Evolutionary conservation across 768 basidiomycete species (phyloP), one percentile per base, ranked within the genome.

Genomic region (Neoboletus subvelutipes): DNA sequence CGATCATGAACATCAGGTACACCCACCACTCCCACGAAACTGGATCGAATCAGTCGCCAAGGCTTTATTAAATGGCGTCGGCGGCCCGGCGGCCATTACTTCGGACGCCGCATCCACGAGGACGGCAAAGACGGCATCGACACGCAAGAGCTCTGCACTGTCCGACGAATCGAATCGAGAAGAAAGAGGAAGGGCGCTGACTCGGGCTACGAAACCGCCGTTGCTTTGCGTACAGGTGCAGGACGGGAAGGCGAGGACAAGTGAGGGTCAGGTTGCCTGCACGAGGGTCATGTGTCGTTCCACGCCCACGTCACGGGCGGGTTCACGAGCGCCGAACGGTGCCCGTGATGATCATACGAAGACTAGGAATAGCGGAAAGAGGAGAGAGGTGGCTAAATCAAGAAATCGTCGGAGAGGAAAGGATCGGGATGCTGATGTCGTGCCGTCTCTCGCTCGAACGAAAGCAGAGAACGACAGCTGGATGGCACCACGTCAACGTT

Each of bases 41-140:
- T 90, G 88, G 88, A 72, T 90, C 24, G 84, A 87, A 65, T 81
- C 77, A 2, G 85, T 90, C n/a, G 78, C 86, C 10, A 82, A 79
- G 53, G 86, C 86, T 0, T 76, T 90, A 10, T 73, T 85, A n/a
- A 78, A 79, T 45, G 81, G 83, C 20, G 79, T 79, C 4, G 67
- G 73, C 36, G 81, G 76, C 5, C 49, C 64, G 73, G 57, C 53
- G 0, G 48, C 46, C 57, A 67, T 81, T 5, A 78, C 54, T 39
- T 58, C 64, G 55, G 58, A 63, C 52, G 47, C 69, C 42, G 69
- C 63, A 10, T 73, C 63, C 2, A 59, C 57, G 28, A 56, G 50
- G 54, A 64, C 64, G n/a, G 51, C n/a, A 15, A 61, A 47, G 55
- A 65, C 65, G 17, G 53, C 15, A 22, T 65, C 66, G 24, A 65